Conservation (phyloP, 129 eudicot species). For the Dittrichia graveolens region DNA sequence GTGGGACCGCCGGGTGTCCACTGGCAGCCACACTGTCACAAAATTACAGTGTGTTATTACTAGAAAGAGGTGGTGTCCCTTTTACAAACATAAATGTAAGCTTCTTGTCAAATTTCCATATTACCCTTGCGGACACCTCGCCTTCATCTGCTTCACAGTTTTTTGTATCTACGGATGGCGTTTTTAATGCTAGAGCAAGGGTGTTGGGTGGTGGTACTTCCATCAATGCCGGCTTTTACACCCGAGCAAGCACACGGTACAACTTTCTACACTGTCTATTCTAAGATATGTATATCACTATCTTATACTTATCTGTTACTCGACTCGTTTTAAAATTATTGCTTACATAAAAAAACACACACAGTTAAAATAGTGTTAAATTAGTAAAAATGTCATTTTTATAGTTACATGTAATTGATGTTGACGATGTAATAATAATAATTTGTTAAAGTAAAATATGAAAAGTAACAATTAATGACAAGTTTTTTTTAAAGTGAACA, state of each 20-base stretch:
- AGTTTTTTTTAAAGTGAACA: no score
- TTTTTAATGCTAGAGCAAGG: conserved; percentile 82
- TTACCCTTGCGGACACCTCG: conserved; percentile 77
- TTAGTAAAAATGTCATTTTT: background rate
- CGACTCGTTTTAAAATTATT: no score
- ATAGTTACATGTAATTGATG: no score
- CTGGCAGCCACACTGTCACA: conserved; percentile 87
- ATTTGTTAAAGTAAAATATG: no score
- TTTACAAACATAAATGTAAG: conserved; percentile 73
- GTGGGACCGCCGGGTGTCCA: conserved; percentile 98
- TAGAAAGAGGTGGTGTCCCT: conserved; percentile 99
- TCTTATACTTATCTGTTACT: no score
- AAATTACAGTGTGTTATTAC: conserved; percentile 67
- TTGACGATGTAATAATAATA: no score
- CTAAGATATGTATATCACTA: no score
- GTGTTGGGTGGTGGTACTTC: conserved; percentile 90
- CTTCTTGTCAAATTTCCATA: conserved; percentile 73
- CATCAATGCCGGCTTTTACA: conserved; percentile 97
- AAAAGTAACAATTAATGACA: no score
- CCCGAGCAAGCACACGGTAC: conserved; percentile 91
- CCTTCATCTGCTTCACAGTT: conserved; percentile 70
- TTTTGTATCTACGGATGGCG: conserved; percentile 88
- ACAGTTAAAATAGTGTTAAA: no score
- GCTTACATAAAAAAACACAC: no score
- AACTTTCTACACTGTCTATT: background rate